Evolutionary conservation across 2,329 filamentous ascomycete species (phyloP).

Genomic region (Lecanicillium sp.): DNA sequence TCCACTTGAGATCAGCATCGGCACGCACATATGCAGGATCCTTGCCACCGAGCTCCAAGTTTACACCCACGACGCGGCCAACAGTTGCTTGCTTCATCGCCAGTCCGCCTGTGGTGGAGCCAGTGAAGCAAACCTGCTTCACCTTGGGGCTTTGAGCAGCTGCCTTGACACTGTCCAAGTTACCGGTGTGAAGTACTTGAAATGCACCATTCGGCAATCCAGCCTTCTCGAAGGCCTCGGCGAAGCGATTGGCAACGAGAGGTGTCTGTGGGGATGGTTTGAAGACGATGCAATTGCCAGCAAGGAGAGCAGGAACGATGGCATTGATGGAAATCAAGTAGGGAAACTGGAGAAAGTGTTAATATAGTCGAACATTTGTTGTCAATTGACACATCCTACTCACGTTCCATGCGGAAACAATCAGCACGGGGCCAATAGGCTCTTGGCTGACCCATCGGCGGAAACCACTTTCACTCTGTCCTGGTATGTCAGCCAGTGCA

Average conservation of each 20-base stretch:
- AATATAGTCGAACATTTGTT: slow-evolving; percentile 11
- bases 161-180: slow-evolving; percentile 64
- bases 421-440: slow-evolving; percentile 76
- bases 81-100: slow-evolving; percentile 78
- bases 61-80: slow-evolving; percentile 75
- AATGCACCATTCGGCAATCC: slow-evolving; percentile 77
- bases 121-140: slow-evolving; percentile 82
- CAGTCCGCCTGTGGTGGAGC: slow-evolving; percentile 80
- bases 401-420: slow-evolving; percentile 96
- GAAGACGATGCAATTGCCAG: slow-evolving; percentile 84
- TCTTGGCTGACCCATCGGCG: slow-evolving; percentile 82
- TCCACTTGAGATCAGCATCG: slow-evolving; percentile 85
- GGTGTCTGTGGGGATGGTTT: slow-evolving; percentile 95
- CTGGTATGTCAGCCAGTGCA: slow-evolving; percentile 68
- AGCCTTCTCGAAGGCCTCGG: slow-evolving; percentile 67
- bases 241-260: slow-evolving; percentile 77
- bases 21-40: slow-evolving; percentile 83
- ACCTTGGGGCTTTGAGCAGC: slow-evolving; percentile 71
- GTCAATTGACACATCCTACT: slow-evolving; percentile 25
- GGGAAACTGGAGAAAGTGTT: slow-evolving; percentile 64
- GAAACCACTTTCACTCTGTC: slow-evolving; percentile 79
- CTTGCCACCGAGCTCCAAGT: slow-evolving; percentile 88
- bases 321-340: slow-evolving; percentile 92
- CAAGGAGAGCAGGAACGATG: slow-evolving; percentile 80
- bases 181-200: slow-evolving; percentile 87